Evolutionary conservation across 805 yeast genomes (phyloP), one percentile per base, ranked within the genome.

Genomic region (Ogataea allantospora): DNA sequence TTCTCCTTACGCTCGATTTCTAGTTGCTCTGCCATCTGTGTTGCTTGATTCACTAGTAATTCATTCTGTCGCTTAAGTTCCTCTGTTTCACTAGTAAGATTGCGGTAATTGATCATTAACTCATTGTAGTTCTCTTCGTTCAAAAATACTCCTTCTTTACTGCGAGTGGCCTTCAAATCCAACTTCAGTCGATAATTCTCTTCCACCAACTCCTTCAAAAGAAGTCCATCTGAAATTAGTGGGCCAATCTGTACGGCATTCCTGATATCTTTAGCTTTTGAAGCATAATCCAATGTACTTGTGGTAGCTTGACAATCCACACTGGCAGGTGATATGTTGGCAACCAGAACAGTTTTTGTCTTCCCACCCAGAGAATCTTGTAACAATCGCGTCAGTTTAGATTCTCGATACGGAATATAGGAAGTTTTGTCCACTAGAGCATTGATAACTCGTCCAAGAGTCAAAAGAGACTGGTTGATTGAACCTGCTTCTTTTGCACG

Each of bases 401-500:
- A 83, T 53, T 85, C 93, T 51, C 95, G 54, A 34, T 63, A 64
- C 0, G 98, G 97, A 20, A 91, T 77, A 57, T 87, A 95, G 13
- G 71, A 68, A 35, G 68, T 68, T 26, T 71, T 70, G 47, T 79
- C 86, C 3, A 78, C 85, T 13, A 83, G 60, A 1, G 79, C 70
- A 57, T 83, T 88, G 14, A 91, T 89, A 1, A 91, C 97, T 44
- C 95, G 70, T 1, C 98, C 98, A 28, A 91, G 68, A 0, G 96
- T 82, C 24, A 91, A 65, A 35, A 91, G 67, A 59, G 95, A 83
- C 60, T 88, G 95, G 60, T 91, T 91, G 34, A 89, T 89, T 13
- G 87, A 78, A 0, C 96, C 97, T 0, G 97, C 96, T 56, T 91
- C 99, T 48, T 88, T 80, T 0, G 96, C 96, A 29, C 96, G 71